Base-by-base conservation (phyloP, 805 yeast species). In the Kockiozyma suomiensis region DNA sequence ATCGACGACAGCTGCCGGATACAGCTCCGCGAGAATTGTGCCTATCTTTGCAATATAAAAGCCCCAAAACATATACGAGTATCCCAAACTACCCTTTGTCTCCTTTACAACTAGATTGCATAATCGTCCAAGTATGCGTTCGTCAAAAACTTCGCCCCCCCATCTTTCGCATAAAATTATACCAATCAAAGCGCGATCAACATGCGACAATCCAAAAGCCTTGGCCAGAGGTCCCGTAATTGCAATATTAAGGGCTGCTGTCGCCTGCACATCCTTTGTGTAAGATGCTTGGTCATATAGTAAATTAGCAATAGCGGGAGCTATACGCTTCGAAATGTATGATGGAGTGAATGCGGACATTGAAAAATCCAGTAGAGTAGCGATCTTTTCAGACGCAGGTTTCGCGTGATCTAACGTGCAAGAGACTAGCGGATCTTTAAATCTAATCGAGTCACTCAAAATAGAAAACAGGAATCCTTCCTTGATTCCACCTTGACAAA, bases 281-380 rank as follows among this genome's bases (percentile, higher is more conserved):
- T 86, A 87, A 6, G 90, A 84, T 33, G 88, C 84, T 70, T 87
- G 92, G 12, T 85, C 87, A 73, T 87, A 88, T 1, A 90, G 87
- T 52, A 87, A 75, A 68, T 88, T 87, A 68, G 89, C 86, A 33
- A 87, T 75, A 0, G 91, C 91, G 12, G 87, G 88, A 3, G 85
- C 84, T 10, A 88, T 79, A 66, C 91, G 77, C 45, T 79, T 73
- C 23, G 79, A 72, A 17, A 87, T 82, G 60, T 85, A 84, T 19
- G 71, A 70, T 3, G 92, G 92, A 1, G 85, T 82, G 30, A 79
- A 75, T 35, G 75, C 74, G 1, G 93, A 92, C 25, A 87, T 72
- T 0, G 88, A 85, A 4, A 83, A 78, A 60, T 74, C 74, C 46
- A 87, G 70, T 17, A 86, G 72, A 37, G 79, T 79, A 56, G 82